Base-by-base conservation (phyloP, 129 eudicot genomes). In the Artemisia argyi region DNA sequence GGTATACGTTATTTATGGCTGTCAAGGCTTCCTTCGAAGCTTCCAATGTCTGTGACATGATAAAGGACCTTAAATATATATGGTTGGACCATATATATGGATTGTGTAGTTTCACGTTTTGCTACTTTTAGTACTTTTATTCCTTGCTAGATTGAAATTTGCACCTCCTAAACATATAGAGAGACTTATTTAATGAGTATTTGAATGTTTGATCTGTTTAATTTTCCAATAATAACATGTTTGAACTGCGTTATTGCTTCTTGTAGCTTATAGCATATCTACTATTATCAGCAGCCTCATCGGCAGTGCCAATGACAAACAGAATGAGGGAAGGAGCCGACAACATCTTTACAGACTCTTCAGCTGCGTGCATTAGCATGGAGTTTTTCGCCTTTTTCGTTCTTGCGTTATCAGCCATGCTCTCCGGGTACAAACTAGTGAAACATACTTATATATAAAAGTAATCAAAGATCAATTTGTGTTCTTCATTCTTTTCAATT, bases 311-410 rank as follows among this genome's bases (percentile, higher is more conserved):
- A 10, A 39, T 80, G 78, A 93, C 97, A 20, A 87, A 89, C 83
- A 80, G 83, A 22, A 82, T 93, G 86, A 78, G 98, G 20, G 79
- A 82, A 79, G 90, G 87, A 18, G 81, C 80, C 0, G 98, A 93
- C 63, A 87, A 89, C 83, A 82, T 82, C 30, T 93, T 93, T 75
- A 93, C 98, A 28, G 98, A 93, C 72, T 56, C 95, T 8, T 73
- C 90, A 53, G 95, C 95, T 11, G 69, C 97, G 7, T 88, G 96
- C 69, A 85, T 87, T 39, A 93, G 96, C 82, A 93, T 93, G 98
- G 91, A 81, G 30, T 86, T 93, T 78, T 76, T 93, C 42, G 98
- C 97, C 8, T 93, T 93, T 76, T 12, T 89, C 66, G 26, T 84
- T 19, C 79, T 93, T 0, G 92, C 80, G 1, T 71, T 73, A 22